phyloP scores from a whole-genome alignment of 1,284 basidiomycete species.

The Heterobasidion annosum region DNA sequence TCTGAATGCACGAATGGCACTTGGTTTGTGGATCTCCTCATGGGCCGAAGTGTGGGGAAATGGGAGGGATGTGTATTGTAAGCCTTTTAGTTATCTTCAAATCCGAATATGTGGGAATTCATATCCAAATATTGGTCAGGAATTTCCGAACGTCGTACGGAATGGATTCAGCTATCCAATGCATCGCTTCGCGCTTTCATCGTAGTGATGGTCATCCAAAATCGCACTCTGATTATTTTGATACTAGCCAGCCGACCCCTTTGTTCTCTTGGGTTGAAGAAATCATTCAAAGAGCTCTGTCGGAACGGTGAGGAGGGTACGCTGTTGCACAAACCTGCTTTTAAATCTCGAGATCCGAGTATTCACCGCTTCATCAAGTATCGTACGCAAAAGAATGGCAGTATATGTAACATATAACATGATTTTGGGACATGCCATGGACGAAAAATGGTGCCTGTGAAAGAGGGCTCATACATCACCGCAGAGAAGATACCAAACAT shows the following conservation, averaged over 20 bases:
- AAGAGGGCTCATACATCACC: neutral
- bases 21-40: constrained; percentile 67
- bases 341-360: too few species aligned
- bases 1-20: constrained; percentile 49
- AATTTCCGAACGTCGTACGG: constrained; percentile 53
- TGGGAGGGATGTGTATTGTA: constrained; percentile 74
- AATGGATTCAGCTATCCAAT: constrained; percentile 39
- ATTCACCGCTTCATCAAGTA: too few species aligned
- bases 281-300: constrained; percentile 29
- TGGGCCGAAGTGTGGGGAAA: constrained; percentile 59
- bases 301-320: neutral
- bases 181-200: constrained; percentile 45
- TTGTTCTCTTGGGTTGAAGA: constrained; percentile 42
- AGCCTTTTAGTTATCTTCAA: constrained; percentile 19
- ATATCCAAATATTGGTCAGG: constrained; percentile 23
- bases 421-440: neutral
- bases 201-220: constrained; percentile 29
- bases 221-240: constrained; percentile 27
- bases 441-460: neutral
- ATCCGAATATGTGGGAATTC: neutral
- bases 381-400: too few species aligned
- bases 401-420: too few species aligned
- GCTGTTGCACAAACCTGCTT: neutral
- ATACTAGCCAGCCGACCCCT: constrained; percentile 6
- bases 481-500: neutral